Evolutionary conservation across 225 moss, liverwort and hornwort species (phyloP), one percentile per base, ranked within the genome.

Genomic region (Straminergon stramineum): DNA sequence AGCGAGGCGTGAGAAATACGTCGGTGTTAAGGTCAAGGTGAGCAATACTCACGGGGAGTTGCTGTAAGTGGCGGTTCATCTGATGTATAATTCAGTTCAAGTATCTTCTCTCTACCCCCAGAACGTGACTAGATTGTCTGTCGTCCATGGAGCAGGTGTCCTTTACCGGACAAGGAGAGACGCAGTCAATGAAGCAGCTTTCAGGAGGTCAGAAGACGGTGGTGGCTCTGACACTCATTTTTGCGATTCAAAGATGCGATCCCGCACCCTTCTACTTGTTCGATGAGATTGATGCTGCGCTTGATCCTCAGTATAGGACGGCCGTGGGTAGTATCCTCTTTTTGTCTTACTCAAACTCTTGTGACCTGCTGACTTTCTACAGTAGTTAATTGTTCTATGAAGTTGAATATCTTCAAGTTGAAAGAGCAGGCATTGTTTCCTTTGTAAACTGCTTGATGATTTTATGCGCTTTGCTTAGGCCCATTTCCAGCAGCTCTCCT

Each of bases 11-110:
- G 97, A 98, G 90, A 98, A 98, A 86, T 98, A 98, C 87, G 96
- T 98, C n/a, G 97, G 97, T 53, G 97, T 98, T 39, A 98, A 98
- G 91, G 97, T 98, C 74, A 98, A 98, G 97, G 97, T 97, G 88
- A 88, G 93, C 53, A 79, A 79, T 68, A 24, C 55, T 37, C 62
- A 69, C 31, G 32, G 53, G 52, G 18, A 58, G 83, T 64, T 84
- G 18, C 43, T 75, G 51, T 15, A 55, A 39, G 39, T 88, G 43
- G 52, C 78, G 43, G 63, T 78, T 74, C 73, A 41, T 81, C 35
- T 58, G 65, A 87, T 85, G 30, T 55, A 60, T 37, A 43, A 57
- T 67, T 84, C 19, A 69, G 52, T 71, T 73, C 21, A 5, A 87
- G 27, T 84, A 60, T 87, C 32, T 43, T 82, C 53, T 34, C 51